phyloP scores from a whole-genome alignment of 139 green algal species.

The Chlamydomonas incerta region DNA sequence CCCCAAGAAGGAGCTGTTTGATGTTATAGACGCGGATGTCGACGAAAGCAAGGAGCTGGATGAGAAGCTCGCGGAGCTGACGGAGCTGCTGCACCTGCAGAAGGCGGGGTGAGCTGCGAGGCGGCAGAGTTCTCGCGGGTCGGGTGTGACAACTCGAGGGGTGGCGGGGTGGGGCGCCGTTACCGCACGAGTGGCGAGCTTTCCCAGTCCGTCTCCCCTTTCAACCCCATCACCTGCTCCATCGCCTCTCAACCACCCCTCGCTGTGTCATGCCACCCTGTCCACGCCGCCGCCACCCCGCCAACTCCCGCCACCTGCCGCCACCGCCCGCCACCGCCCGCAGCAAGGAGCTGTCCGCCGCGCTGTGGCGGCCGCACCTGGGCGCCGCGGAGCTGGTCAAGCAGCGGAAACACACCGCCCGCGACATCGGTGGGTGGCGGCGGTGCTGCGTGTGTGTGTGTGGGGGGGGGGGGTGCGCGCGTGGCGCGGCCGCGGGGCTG shows the following conservation, averaged over 20 bases:
- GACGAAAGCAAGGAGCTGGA: slow-evolving; percentile 29
- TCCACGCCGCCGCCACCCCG: no score
- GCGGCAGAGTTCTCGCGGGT: no score
- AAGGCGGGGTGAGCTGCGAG: slow-evolving; percentile 19
- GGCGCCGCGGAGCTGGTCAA: slow-evolving; percentile 46
- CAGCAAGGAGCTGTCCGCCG: slow-evolving; percentile 52
- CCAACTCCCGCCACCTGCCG: no score
- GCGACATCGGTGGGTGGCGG: slow-evolving; percentile 31
- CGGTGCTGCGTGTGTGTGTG: neutral
- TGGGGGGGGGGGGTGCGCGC: neutral
- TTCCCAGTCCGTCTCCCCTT: no score
- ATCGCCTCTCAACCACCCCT: no score
- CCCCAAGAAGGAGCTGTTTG: slow-evolving; percentile 52
- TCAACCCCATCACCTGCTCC: no score
- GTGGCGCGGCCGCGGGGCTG: no score
- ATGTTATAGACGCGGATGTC: slow-evolving; percentile 9
- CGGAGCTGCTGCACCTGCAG: slow-evolving; percentile 27
- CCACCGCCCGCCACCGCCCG: no score
- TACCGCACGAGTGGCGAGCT: no score
- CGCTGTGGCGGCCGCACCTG: slow-evolving; percentile 47
- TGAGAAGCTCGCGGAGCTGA: slow-evolving; percentile 25
- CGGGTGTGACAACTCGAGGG: no score
- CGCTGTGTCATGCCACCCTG: no score
- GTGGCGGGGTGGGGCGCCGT: no score
- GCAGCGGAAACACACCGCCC: slow-evolving; percentile 17